Base-by-base conservation (phyloP, 495 filamentous ascomycete species). In the Sordaria brevicollis region DNA sequence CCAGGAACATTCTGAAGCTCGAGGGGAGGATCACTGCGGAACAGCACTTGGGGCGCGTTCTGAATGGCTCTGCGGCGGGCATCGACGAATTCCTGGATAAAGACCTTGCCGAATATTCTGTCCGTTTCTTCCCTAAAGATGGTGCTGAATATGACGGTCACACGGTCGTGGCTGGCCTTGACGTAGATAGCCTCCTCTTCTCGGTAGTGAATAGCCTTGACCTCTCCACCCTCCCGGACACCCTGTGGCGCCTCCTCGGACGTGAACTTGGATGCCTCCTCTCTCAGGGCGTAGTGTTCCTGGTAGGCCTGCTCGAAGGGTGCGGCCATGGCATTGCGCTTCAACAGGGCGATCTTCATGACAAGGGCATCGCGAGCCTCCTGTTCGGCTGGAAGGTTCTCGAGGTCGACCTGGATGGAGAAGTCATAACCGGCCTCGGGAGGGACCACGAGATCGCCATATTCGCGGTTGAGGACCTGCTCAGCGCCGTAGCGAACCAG, bases 121-220 rank as follows among this genome's bases (percentile, higher is more conserved):
- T 99, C 95, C 68, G 95, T 99, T 83, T 99, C 95, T 78, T 99
- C 96, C 39, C 94, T 82, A 85, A 99, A 99, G 66, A 98, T 89
- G 37, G 95, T 99, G 81, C 93, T 97, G 87, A 99, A 99, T 77
- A 99, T 98, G 75, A 99, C 94, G 1, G 95, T 99, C 41, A 99
- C 96, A 68, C 95, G 90, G 77, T 99, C 95, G 78, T 93, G 91
- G 79, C 91, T 96, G 36, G 95, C 94, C 81, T 98, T 97, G 84
- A 99, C 93, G 80, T 97, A 99, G 77, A 99, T 97, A n/a, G 95
- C 95, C 78, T 99, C 95, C 83, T 98, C 95, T 73, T 99, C 96
- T 19, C 95, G 90, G 82, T 99, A 98, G 74, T 97, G 94, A 70
- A 99, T 95, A 3, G 94, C 90, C 90, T 95, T 97, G 31, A 97